Evolutionary conservation across 495 filamentous ascomycete species (phyloP), one percentile per base, ranked within the genome.

Genomic region (Cercophora sp.): DNA sequence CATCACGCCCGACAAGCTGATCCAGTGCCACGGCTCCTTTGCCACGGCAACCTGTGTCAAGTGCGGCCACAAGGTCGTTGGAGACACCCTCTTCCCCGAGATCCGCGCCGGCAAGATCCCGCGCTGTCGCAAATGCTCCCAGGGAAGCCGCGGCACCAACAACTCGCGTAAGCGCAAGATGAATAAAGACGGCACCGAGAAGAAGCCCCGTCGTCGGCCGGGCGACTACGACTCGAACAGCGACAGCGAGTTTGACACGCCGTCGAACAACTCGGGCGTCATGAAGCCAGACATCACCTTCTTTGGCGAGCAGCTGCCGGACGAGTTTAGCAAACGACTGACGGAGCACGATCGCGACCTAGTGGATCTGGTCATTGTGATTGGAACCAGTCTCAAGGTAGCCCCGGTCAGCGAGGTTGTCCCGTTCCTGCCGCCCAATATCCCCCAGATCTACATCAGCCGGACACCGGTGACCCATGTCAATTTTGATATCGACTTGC

Each of bases 281-380:
- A 96, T 97, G 92, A 99, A 97, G 77, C 93, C 93, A 13, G 93
- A 96, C 68, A 97, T 98, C 61, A 96, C 88, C 3, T 97, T 98
- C 79, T 97, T 97, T 60, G 93, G 92, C 39, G 93, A 98, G 70
- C 73, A 81, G 54, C 83, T 98, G 2, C 91, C 91, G 0, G 82
- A 87, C 57, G 78, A 83, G 37, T 98, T 98, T 69, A 85, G 87
- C n/a, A 76, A 81, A 8, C 85, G 91, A 5, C 76, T 98, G 15
- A 72, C 86, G 27, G 75, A 88, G 48, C 82, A 89, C 61, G 93
- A 98, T 65, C 80, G 82, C 32, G 80, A 89, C 43, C 70, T 77
- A 15, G 89, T 87, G 5, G 93, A 98, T 58, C 73, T 98, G n/a
- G 88, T 97, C 57, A 85, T 98, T 49, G 93, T 96, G 55, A 96